phyloP scores from a whole-genome alignment of 1,284 basidiomycete species.

The Termitomyces sp. region DNA sequence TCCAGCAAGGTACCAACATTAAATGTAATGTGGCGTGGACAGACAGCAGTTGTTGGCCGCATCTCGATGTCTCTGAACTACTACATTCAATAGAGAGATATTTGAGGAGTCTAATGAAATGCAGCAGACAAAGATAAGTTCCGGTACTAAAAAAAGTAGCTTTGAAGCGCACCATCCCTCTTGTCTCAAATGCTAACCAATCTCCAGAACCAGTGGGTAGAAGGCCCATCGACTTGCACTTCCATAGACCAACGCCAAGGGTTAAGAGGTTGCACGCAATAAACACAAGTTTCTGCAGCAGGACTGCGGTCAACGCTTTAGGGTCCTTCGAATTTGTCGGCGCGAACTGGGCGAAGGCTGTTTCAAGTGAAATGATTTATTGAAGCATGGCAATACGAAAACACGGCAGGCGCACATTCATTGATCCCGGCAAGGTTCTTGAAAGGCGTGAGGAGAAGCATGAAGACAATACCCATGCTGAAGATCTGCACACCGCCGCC shows the following conservation, averaged over 20 bases:
- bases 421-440: conserved; percentile 76
- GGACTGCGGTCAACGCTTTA: conserved; percentile 49
- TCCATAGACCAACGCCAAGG: conserved; percentile 80
- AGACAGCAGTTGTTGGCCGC: background rate
- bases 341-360: conserved; percentile 65
- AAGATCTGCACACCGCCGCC: conserved; percentile 91
- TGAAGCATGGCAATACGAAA: background rate
- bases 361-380: background rate
- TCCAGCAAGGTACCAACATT: background rate
- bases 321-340: conserved; percentile 43
- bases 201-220: conserved; percentile 85
- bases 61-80: background rate
- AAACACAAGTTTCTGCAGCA: conserved; percentile 65
- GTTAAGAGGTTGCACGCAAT: conserved; percentile 69
- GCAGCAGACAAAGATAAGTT: background rate
- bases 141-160: background rate
- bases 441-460: conserved; percentile 80
- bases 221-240: conserved; percentile 86
- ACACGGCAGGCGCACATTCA: conserved; percentile 44
- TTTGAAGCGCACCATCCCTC: conserved; percentile 55
- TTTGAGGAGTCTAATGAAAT: conserved; percentile 8
- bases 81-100: conserved; percentile 10
- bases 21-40: background rate
- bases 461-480: conserved; percentile 89
- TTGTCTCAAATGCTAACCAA: conserved; percentile 87